phyloP scores from a whole-genome alignment of 345 rosid species.

The Boechera stricta region DNA sequence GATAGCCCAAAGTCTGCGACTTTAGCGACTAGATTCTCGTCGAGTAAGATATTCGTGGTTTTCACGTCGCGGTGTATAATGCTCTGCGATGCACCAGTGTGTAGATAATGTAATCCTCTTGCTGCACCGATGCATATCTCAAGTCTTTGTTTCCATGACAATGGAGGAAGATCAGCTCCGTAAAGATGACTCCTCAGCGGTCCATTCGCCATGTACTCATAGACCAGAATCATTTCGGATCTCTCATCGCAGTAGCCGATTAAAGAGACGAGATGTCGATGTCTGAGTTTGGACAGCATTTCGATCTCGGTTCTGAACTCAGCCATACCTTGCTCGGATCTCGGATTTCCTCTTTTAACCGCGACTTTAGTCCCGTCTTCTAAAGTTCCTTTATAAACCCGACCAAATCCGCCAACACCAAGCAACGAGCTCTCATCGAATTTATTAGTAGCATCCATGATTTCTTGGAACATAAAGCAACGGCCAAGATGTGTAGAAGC shows the following conservation, averaged over 20 bases:
- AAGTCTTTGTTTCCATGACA: constrained; percentile 95
- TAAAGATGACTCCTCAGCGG: constrained; percentile 95
- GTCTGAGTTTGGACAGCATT: constrained; percentile 96
- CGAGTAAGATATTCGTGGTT: constrained; percentile 94
- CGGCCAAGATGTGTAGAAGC: constrained; percentile 83
- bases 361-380: constrained; percentile 92
- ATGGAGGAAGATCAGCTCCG: constrained; percentile 81
- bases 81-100: constrained; percentile 98
- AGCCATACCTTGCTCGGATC: constrained; percentile 98
- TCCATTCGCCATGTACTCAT: constrained; percentile 98
- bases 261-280: constrained; percentile 97
- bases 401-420: constrained; percentile 98
- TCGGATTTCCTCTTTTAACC: constrained; percentile 98
- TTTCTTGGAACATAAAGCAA: constrained; percentile 83
- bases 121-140: constrained; percentile 99
- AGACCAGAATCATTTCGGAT: constrained; percentile 93
- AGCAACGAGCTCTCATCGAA: constrained; percentile 88
- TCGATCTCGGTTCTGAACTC: constrained; percentile 98
- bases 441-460: constrained; percentile 89
- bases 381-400: constrained; percentile 89
- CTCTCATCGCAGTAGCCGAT: constrained; percentile 96
- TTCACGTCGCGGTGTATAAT: constrained; percentile 98
- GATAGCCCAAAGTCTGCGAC: constrained; percentile 99
- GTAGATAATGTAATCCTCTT: constrained; percentile 96
- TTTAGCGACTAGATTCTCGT: constrained; percentile 91